These are phyloP conservation scores for Juglanconis juglandina DNA, from an alignment of 2,329 filamentous ascomycete species.

Conservation along the genomic window DNA sequence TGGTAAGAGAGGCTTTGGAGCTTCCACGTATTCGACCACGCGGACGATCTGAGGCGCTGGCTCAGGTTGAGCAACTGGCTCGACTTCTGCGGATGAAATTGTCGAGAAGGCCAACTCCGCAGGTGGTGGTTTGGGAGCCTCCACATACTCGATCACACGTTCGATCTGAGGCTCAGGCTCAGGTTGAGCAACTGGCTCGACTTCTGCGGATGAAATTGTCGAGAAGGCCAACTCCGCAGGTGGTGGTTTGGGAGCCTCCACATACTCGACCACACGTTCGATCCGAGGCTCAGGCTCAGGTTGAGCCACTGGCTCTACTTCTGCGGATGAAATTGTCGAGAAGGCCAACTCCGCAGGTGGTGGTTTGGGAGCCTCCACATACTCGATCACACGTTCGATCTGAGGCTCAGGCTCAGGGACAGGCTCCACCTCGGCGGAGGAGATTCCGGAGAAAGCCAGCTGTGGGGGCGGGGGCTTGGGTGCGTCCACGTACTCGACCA, in stretches of 20 bases:
- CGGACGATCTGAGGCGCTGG: slow-evolving; percentile 17
- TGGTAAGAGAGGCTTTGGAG: slow-evolving; percentile 16
- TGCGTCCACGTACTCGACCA: background rate
- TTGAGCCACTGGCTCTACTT: slow-evolving; percentile 23
- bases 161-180: slow-evolving; percentile 17
- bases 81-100: slow-evolving; percentile 18
- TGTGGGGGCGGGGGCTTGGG: background rate
- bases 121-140: slow-evolving; percentile 13
- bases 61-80: slow-evolving; percentile 24
- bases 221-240: slow-evolving; percentile 23
- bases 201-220: slow-evolving; percentile 17
- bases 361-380: slow-evolving; percentile 15
- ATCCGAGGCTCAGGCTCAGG: slow-evolving; percentile 21
- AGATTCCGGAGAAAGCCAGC: slow-evolving; percentile 15
- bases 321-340: slow-evolving; percentile 16
- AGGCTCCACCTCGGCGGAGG: slow-evolving; percentile 19
- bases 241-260: slow-evolving; percentile 14
- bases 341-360: slow-evolving; percentile 24
- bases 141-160: slow-evolving; percentile 19
- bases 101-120: slow-evolving; percentile 24
- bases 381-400: slow-evolving; percentile 16
- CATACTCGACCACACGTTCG: slow-evolving; percentile 19
- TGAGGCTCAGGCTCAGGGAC: slow-evolving; percentile 13
- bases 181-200: slow-evolving; percentile 17
- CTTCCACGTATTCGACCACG: slow-evolving; percentile 19